Evolutionary conservation across 805 yeast genomes (phyloP), one percentile per base, ranked within the genome.

Genomic region (Saccharomycopsis schoenii): DNA sequence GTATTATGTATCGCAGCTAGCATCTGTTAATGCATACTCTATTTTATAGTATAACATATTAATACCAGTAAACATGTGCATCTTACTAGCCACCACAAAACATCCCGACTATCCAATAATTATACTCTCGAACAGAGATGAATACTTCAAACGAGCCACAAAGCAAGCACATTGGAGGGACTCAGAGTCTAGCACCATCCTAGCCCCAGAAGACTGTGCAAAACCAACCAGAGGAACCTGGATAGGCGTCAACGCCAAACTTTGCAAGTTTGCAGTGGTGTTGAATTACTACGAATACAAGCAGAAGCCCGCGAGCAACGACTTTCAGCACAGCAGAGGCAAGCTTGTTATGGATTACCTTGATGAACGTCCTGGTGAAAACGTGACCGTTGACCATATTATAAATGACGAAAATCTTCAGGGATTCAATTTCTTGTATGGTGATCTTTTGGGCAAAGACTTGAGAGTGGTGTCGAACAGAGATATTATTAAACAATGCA

Each of bases 81-180:
- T 91, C 39, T 70, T 89, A 19, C 68, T 90, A 41, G 80, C 88
- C 0, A 80, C 96, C 1, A 80, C 83, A 14, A 78, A 75, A 1
- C 92, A 88, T 68, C 86, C 88, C 0, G 82, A 86, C 21, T 93
- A 83, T 66, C 88, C 96, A 0, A 76, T 93, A 47, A 80, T 93
- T 1, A 69, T 90, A 4, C 73, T 89, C 2, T 89, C 97, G 2
- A 93, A 93, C 69, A 72, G 99, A 55, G 99, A 94, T 69, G 99
- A 94, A 71, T 88, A 75, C 67, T 84, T 88, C 69, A 80, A 77
- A 54, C 74, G 99, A 0, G 77, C 80, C 59, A 68, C 71, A n/a
- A 85, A 93, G 43, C 67, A 69, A 58, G 65, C 76, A 59, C 71
- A 75, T 61, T 75, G 57, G 70, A 68, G 11, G 41, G 36, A 17